Evolutionary conservation across 306 rosid species (phyloP), one percentile per base, ranked within the genome.

Genomic region (Ochetophila trinervis): DNA sequence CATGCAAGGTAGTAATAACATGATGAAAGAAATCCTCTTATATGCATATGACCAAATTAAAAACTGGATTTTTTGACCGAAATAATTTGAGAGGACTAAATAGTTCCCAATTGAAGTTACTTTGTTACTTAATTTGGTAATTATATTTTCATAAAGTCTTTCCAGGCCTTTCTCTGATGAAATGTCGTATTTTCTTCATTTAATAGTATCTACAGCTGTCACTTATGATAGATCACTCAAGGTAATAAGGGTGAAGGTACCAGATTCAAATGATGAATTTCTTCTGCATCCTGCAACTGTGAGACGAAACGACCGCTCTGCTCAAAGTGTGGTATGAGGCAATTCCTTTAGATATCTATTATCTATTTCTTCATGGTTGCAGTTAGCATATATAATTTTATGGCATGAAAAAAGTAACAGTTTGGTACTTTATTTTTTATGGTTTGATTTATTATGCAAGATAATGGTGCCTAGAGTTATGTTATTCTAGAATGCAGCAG

Each of bases 271-370:
- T 68, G 97, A 90, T 59, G 97, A 84, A 66, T 90, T 94, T 77
- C 82, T 86, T 83, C 78, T 90, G 77, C 99, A 94, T 77, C 99
- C 99, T 72, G 99, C 97, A 13, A 93, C 90, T 45, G 97, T 90
- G 72, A 84, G 99, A 77, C 86, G 96, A 70, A 93, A 93, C 64
- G 99, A 93, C 76, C 95, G 91, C 57, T 94, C 99, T 60, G 99
- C 97, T 58, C 95, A 90, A 69, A 94, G 99, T 75, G 96, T 94
- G 97, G 97, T 93, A 90, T 67, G 91, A 23, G 20, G 47, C 54
- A 50, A 62, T 67, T 62, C 53, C 14, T 63, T 45, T 19, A 11
- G n/a, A 57, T 70, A 49, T 51, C 32, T 42, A 35, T 64, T 72
- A 60, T 12, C 57, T 20, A 52, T 58, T 48, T 15, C 22, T 56